These are phyloP conservation scores for Silene vulgaris DNA, from an alignment of 179 eudicot genomes.

Conservation along the genomic window DNA sequence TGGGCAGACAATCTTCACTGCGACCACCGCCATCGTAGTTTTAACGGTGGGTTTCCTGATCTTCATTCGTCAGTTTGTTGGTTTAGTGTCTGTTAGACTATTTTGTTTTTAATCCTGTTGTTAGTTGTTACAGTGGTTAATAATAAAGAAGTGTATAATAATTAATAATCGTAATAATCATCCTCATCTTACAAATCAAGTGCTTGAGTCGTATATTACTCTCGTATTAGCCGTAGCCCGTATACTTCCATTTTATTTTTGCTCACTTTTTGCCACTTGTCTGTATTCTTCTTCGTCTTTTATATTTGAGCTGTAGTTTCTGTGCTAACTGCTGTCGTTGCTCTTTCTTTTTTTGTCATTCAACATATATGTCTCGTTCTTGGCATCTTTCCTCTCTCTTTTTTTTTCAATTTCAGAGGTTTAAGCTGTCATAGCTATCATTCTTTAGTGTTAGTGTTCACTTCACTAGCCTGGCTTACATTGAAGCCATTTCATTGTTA, in stretches of 20 bases:
- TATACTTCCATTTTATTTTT: background rate
- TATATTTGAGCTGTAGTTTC: background rate
- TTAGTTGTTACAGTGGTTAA: background rate
- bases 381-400: constrained; percentile 1
- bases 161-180: background rate
- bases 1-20: constrained; percentile 95
- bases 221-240: background rate
- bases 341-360: background rate
- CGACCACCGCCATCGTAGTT: constrained; percentile 95
- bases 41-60: constrained; percentile 58
- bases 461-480: constrained; percentile 3
- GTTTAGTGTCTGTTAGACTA: background rate
- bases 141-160: background rate
- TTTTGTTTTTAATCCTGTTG: background rate
- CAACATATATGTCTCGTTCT: background rate
- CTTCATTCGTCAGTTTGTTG: constrained; percentile 15
- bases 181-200: background rate
- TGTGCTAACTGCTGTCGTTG: background rate
- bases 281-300: background rate
- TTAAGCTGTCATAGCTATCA: background rate
- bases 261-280: background rate
- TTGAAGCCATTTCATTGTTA: constrained; percentile 3
- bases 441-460: background rate
- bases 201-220: background rate
- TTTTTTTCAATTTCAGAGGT: background rate